Percentiles rank a stretch among this genome's conserved stretches.
These are phyloP conservation scores for Sparassis latifolia DNA, from an alignment of 1,284 basidiomycete genomes.

Conservation along the genomic window DNA sequence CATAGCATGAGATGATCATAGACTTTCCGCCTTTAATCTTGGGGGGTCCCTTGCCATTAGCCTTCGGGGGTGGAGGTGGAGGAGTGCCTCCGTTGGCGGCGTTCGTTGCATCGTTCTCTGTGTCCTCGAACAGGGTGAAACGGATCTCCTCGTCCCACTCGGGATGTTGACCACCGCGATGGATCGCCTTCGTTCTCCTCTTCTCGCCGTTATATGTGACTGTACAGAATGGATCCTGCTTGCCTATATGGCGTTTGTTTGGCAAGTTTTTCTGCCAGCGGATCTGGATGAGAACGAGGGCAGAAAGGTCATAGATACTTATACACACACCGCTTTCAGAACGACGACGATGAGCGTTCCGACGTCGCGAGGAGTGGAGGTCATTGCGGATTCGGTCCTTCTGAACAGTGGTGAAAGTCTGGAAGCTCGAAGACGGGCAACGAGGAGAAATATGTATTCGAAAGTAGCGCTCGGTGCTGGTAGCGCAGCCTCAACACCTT, in stretches of 20 bases:
- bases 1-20: constrained; percentile 85
- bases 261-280: constrained; percentile 75
- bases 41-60: constrained; percentile 43
- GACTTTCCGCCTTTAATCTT: constrained; percentile 69
- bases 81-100: constrained; percentile 45
- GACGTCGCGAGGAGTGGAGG: constrained; percentile 48
- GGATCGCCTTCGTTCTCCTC: constrained; percentile 84
- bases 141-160: constrained; percentile 99
- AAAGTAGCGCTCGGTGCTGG: too few relatives aligned
- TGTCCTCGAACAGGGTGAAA: constrained; percentile 84
- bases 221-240: constrained; percentile 95
- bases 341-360: constrained; percentile 95
- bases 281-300: constrained; percentile 7
- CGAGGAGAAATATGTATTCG: too few relatives aligned
- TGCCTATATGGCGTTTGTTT: constrained; percentile 92
- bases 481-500: too few relatives aligned
- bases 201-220: constrained; percentile 77
- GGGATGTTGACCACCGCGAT: constrained; percentile 95
- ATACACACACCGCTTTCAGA: constrained; percentile 81
- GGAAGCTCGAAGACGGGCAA: too few relatives aligned
- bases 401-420: too few relatives aligned
- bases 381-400: background rate
- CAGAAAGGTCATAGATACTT: constrained; percentile 6
- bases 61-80: constrained; percentile 53
- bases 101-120: constrained; percentile 55